phyloP scores from a whole-genome alignment of 768 basidiomycete genomes.

The Suillus hirtellus region DNA sequence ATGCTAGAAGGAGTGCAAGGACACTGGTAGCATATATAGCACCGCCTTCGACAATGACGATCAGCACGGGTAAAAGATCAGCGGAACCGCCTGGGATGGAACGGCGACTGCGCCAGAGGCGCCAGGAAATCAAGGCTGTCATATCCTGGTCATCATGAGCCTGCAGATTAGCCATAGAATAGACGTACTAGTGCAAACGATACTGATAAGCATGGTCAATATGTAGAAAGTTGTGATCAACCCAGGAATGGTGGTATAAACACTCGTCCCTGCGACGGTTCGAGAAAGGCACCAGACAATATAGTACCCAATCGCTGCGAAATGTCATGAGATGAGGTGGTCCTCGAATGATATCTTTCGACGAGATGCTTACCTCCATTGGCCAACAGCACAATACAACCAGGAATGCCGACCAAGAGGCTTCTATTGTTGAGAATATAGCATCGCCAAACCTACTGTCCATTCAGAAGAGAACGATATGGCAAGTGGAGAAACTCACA shows the following conservation, averaged over 20 bases:
- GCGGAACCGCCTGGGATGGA: background rate
- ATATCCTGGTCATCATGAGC: background rate
- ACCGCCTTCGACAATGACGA: background rate
- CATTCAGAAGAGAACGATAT: background rate
- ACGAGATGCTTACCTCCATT: background rate
- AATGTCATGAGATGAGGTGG: background rate
- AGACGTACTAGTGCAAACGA: background rate
- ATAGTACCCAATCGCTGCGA: background rate
- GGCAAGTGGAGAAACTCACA: background rate
- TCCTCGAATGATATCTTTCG: background rate
- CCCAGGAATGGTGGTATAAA: background rate
- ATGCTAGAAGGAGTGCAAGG: background rate
- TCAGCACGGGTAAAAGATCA: background rate
- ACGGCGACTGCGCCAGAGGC: background rate
- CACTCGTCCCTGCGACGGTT: background rate
- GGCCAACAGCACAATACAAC: background rate
- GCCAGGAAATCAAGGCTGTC: background rate
- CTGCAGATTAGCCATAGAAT: background rate
- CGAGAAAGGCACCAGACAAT: background rate
- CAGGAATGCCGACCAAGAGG: background rate
- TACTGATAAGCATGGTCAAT: background rate
- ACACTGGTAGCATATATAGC: background rate
- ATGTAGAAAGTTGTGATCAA: background rate
- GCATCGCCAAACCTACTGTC: background rate
- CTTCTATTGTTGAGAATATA: background rate